Evolutionary conservation across 441 rosid species (phyloP).

Genomic region (Breynia disticha): DNA sequence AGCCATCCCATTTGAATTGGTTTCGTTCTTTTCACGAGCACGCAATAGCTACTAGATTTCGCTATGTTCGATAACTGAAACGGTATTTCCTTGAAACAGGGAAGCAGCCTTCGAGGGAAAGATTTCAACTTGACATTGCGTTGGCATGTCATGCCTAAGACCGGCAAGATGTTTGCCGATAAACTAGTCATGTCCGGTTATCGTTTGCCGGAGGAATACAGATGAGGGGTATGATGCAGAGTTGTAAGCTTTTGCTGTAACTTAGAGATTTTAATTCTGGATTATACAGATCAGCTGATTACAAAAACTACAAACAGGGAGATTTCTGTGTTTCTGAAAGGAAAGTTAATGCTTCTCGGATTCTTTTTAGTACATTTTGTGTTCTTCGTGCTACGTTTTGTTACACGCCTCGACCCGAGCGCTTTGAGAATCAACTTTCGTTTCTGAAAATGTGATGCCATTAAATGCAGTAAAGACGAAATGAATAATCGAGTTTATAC

Average conservation of each 20-base stretch:
- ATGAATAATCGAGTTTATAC: no score
- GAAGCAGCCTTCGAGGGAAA: slow-evolving; percentile 77
- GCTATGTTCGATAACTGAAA: slow-evolving; percentile 6
- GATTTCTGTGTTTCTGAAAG: no score
- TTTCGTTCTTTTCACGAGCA: not conserved
- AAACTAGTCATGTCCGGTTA: slow-evolving; percentile 79
- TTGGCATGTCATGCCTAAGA: slow-evolving; percentile 99
- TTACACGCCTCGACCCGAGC: no score
- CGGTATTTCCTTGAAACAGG: slow-evolving; percentile 32
- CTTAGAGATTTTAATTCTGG: slow-evolving; percentile 20
- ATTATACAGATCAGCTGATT: slow-evolving; percentile 9
- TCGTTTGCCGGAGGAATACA: slow-evolving; percentile 70
- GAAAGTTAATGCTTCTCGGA: no score
- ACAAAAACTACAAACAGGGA: slow-evolving; percentile 13
- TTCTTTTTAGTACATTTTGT: no score
- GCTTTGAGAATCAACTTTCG: no score
- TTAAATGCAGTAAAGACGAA: no score
- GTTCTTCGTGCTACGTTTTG: no score
- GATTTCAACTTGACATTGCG: slow-evolving; percentile 88
- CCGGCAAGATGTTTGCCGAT: slow-evolving; percentile 86
- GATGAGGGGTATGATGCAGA: slow-evolving; percentile 25
- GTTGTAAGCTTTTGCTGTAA: slow-evolving; percentile 17
- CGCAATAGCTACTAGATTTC: not conserved
- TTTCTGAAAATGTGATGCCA: no score
- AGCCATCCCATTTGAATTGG: not conserved